Base-by-base conservation (phyloP, 2,329 filamentous ascomycete species). In the Xylaria sp. region DNA sequence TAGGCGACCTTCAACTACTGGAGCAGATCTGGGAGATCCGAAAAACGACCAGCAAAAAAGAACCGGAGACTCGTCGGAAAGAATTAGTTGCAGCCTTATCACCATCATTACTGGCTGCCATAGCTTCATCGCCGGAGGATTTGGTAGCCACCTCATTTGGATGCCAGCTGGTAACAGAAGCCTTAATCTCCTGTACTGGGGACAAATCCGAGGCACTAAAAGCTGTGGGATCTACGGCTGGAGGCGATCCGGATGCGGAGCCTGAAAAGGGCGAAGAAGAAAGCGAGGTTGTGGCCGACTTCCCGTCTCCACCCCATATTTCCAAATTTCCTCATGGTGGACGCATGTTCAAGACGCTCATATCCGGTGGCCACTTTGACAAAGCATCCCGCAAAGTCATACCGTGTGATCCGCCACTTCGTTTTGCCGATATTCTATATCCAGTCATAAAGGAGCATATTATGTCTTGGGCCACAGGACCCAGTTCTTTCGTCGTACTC, bases 21-120 rank as follows among this genome's bases (percentile, higher is more conserved):
- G 82, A 86, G 59, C 90, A 97, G 75, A 80, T 97, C 23, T 90
- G 91, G 72, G 85, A 87, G 57, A 90, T 96, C 65, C 88, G 95
- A 55, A 86, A 88, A 68, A 88, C 85, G 13, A 98, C 93, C 1
- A 96, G 92, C 66, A 99, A 98, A 80, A 99, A 99, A 78, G 92
- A 97, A 59, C 83, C 92, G 0, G 88, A 90, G 55, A 78, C 85
- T 21, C 87, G 95, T 61, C 87, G 90, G 60, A 83, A 86, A 68
- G 95, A 97, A 75, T 81, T 99, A 41, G 81, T 92, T 21, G 86
- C 87, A 61, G 84, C 87, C 10, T 79, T 96, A 27, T 93, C 92
- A 1, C 87, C 91, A 1, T 85, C 88, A 29, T 80, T 98, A 2
- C 82, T 99, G 29, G 84, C 87, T 43, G 86, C 91, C 38, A 89